These are phyloP conservation scores for Pseudocercospora eumusae DNA, from an alignment of 2,329 filamentous ascomycete genomes.

Conservation along the genomic window DNA sequence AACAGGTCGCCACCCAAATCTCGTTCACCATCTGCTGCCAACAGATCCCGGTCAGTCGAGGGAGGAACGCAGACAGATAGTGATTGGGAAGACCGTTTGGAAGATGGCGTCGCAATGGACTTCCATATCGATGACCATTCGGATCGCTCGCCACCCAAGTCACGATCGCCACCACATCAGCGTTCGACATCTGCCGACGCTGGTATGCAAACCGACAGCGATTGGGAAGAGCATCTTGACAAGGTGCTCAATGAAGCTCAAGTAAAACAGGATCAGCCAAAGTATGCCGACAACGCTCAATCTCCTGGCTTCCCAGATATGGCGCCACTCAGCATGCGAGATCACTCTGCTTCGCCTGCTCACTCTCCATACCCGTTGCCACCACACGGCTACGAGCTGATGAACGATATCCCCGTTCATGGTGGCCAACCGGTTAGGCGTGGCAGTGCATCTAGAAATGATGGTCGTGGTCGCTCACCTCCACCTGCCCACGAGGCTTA, in stretches of 20 bases:
- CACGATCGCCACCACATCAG: slow-evolving; percentile 5
- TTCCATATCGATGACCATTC: background rate
- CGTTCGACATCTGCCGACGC: slow-evolving; percentile 18
- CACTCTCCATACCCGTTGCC: slow-evolving; percentile 20
- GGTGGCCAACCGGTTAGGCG: background rate
- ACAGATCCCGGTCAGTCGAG: background rate
- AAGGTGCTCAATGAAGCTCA: slow-evolving; percentile 2
- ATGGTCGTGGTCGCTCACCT: slow-evolving; percentile 16
- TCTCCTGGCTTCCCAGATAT: slow-evolving; percentile 5
- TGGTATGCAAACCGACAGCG: slow-evolving; percentile 17
- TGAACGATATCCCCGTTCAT: slow-evolving; percentile 5
- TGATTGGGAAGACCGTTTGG: slow-evolving; percentile 6
- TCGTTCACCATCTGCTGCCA: background rate
- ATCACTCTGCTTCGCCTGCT: slow-evolving; percentile 6
- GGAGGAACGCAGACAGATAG: slow-evolving; percentile 3
- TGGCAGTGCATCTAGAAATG: background rate
- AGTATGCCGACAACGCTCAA: slow-evolving; percentile 3
- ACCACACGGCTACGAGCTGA: slow-evolving; percentile 10
- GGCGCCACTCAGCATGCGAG: background rate
- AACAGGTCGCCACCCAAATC: background rate
- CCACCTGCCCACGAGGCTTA: slow-evolving; percentile 8
- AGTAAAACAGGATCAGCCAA: background rate
- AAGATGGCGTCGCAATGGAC: background rate
- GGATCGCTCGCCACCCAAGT: background rate
- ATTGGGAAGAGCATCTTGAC: slow-evolving; percentile 14